A percentile compares a stretch with the other conserved stretches of the same genome.
phyloP scores from a whole-genome alignment of 768 basidiomycete species.

The Pleurotus pulmonarius region DNA sequence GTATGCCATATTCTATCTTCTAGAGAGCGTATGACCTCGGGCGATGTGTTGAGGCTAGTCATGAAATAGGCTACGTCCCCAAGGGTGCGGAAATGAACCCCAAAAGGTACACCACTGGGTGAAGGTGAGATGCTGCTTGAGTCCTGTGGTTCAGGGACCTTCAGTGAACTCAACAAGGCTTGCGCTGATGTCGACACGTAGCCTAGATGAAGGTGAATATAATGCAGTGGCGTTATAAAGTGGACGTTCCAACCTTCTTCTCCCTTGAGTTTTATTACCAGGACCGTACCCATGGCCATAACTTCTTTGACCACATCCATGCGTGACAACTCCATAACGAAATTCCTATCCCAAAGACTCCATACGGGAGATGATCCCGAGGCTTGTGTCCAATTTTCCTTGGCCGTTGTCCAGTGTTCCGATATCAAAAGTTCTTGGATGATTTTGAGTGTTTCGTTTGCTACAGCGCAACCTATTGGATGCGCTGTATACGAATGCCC shows the following conservation, averaged over 20 bases:
- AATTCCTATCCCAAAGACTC: constrained; percentile 86
- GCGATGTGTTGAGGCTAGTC: constrained; percentile 74
- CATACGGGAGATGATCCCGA: constrained; percentile 39
- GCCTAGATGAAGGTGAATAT: constrained; percentile 26
- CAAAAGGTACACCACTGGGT: constrained; percentile 54
- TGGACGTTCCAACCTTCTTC: constrained; percentile 43
- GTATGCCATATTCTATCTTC: constrained; percentile 59
- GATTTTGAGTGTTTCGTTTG: constrained; percentile 71
- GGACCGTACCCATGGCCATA: constrained; percentile 87
- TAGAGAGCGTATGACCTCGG: constrained; percentile 48
- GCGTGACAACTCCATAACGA: constrained; percentile 61
- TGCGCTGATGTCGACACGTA: constrained; percentile 67
- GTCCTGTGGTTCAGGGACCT: constrained; percentile 13
- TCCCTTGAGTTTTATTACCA: constrained; percentile 72
- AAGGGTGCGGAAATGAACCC: constrained; percentile 82
- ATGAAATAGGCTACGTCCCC: constrained; percentile 94
- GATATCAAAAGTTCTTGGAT: constrained; percentile 48
- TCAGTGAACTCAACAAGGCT: constrained; percentile 50
- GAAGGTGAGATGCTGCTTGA: constrained; percentile 30
- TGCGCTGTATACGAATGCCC: constrained; percentile 97
- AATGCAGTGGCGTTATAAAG: background rate
- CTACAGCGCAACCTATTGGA: constrained; percentile 89
- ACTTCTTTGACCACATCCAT: constrained; percentile 58
- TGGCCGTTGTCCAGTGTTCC: constrained; percentile 58
- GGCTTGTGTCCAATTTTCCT: constrained; percentile 48